A percentile compares a stretch with the other conserved stretches of the same genome.
Conservation (phyloP, 345 rosid species). For the Boechera divaricarpa region DNA sequence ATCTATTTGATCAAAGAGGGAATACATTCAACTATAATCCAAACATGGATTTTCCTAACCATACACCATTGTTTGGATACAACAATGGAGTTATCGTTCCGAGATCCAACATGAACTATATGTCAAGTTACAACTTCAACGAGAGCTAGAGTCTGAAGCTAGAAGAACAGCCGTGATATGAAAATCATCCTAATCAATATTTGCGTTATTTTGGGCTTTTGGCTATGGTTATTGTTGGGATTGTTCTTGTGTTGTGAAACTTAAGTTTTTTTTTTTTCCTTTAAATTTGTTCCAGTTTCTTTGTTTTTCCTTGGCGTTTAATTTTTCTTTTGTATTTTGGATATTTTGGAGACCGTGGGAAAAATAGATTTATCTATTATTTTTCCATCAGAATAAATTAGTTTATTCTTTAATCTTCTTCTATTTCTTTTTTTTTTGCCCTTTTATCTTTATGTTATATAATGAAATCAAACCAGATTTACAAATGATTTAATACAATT, state of each 20-base stretch:
- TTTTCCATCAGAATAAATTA: no score
- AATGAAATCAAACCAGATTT: background rate
- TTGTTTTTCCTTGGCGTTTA: background rate
- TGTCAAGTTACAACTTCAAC: constrained; percentile 25
- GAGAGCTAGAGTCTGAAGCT: constrained; percentile 23
- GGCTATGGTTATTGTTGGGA: background rate
- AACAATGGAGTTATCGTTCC: background rate
- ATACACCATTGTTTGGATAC: constrained; percentile 5
- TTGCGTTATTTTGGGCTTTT: background rate
- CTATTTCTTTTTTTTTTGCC: background rate
- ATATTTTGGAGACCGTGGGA: no score
- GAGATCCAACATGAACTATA: background rate
- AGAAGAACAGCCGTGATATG: background rate
- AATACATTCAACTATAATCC: background rate
- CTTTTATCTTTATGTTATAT: background rate
- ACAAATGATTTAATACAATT: background rate
- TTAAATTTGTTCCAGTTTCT: background rate
- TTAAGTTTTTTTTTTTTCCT: background rate
- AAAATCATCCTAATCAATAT: background rate
- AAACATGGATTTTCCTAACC: background rate
- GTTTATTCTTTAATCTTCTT: no score
- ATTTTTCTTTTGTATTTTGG: background rate
- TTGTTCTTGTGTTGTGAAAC: background rate
- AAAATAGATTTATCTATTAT: no score
- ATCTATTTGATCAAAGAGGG: constrained; percentile 9